Evolutionary conservation across 164 flowering plant species (phyloP), one percentile per base, ranked within the genome.

Genomic region (Kingdonia uniflora): DNA sequence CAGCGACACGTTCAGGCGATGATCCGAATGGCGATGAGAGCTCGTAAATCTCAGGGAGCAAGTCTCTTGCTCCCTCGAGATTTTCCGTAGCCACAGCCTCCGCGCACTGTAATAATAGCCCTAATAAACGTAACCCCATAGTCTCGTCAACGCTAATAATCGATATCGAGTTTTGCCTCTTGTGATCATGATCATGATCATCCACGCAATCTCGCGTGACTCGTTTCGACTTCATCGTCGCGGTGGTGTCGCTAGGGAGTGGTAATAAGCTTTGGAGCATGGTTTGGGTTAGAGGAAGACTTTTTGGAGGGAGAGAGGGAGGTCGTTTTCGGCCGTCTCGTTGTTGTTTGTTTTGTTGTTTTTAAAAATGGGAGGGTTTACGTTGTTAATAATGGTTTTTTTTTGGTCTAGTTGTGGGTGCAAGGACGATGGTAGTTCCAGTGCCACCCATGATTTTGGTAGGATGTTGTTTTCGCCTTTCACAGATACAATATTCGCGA

Each of bases 1-100:
- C 86, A 0, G 84, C 91, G 14, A 90, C 95, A 6, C 97, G 80
- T 49, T 82, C 85, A 14, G 90, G 81, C 11, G 97, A 79, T 0
- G 90, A 68, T 1, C 95, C 97, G 70, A 73, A 87, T 2, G 97
- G 97, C 0, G 97, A 83, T 0, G 95, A 73, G 11, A 87, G 72
- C 65, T 77, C 81, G 11, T 79, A 66, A n/a, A 85, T 74, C 47
- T 91, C 83, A 2, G 87, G 95, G 5, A 91, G 65, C 1, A 87
- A 71, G n/a, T 69, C 78, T 58, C 56, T 67, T 46, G 96, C 96
- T 52, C 72, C 81, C 19, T 65, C 59, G 29, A 85, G 77, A 46
- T 80, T 77, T 45, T 80, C 92, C 71, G 61, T 64, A 58, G 95
- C 78, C 2, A 90, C 82, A 47, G 76, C 76, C 65, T 87, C 95